A percentile compares a stretch with the other conserved stretches of the same genome.
Conservation (phyloP, 805 yeast species). For the Candida chilensis region DNA sequence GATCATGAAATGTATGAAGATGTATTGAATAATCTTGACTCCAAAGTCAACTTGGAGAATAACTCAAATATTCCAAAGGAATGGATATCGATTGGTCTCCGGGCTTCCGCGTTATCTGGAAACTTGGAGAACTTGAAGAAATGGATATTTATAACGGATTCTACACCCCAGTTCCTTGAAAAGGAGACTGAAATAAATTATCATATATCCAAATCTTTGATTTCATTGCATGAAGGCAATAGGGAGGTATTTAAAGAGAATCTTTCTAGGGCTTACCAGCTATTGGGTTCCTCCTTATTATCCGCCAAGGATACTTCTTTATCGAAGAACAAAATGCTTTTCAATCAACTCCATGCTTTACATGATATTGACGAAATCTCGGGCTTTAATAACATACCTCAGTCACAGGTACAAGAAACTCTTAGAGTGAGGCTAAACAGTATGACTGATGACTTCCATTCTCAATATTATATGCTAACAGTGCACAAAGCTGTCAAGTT, state of each 20-base stretch:
- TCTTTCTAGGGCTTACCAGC: conserved; percentile 40
- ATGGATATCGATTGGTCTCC: conserved; percentile 62
- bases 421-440: conserved; percentile 10
- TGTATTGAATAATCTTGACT: conserved; percentile 41
- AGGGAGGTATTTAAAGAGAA: conserved; percentile 21
- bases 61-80: conserved; percentile 29
- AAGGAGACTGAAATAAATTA: conserved; percentile 50
- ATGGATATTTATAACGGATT: conserved; percentile 53
- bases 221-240: conserved; percentile 27
- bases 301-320: conserved; percentile 40
- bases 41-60: conserved; percentile 9
- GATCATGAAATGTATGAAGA: conserved; percentile 72
- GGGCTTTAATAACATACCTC: conserved; percentile 2
- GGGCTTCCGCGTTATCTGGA: conserved; percentile 65
- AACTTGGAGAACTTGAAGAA: conserved; percentile 34
- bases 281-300: conserved; percentile 54
- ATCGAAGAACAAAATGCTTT: conserved; percentile 33
- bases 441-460: conserved; percentile 24
- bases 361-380: conserved; percentile 44
- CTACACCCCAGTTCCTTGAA: conserved; percentile 22
- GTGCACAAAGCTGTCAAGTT: conserved; percentile 26
- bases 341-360: conserved; percentile 51
- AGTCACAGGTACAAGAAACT: conserved; percentile 1
- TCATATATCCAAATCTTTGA: conserved; percentile 56
- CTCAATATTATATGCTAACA: conserved; percentile 36